These are phyloP conservation scores for Bonnemaisonia californica DNA, from an alignment of 31 red algal genomes.

Conservation along the genomic window DNA sequence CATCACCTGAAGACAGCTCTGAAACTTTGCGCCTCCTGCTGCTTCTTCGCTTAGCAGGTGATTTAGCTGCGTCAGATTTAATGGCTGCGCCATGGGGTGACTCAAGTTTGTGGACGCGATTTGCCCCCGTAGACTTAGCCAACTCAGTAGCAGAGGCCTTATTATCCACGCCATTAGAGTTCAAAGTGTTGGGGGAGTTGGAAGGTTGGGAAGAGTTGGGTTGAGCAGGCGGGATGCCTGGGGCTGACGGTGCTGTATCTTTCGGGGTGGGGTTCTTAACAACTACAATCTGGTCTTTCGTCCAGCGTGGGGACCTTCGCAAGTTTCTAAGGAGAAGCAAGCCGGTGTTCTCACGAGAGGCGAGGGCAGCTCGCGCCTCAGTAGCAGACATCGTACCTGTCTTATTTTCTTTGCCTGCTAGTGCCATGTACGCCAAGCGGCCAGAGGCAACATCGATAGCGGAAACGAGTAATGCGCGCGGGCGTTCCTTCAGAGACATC, in stretches of 20 bases:
- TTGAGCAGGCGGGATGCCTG: neutral
- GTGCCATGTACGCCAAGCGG: constrained; percentile 65
- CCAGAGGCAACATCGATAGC: constrained; percentile 70
- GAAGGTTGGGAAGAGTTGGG: neutral
- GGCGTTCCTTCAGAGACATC: constrained; percentile 43
- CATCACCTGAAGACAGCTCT: neutral
- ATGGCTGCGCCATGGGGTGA: neutral
- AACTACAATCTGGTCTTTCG: constrained; percentile 40
- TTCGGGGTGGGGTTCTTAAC: constrained; percentile 30
- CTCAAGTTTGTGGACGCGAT: neutral
- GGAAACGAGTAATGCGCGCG: constrained; percentile 43
- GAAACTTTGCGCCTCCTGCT: neutral
- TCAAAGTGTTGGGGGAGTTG: neutral
- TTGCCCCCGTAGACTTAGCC: neutral
- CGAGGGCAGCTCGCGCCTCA: constrained; percentile 49
- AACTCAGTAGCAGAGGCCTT: neutral
- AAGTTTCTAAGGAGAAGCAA: constrained; percentile 72
- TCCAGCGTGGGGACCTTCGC: constrained; percentile 51
- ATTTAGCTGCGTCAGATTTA: neutral
- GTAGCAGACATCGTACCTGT: constrained; percentile 27
- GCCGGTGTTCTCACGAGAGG: constrained; percentile 50
- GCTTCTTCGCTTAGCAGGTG: neutral
- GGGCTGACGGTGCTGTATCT: neutral
- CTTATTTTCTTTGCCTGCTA: constrained; percentile 34
- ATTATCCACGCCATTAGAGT: neutral